These are phyloP conservation scores for Cladosporium colombiae DNA, from an alignment of 2,329 filamentous ascomycete genomes.

Conservation along the genomic window DNA sequence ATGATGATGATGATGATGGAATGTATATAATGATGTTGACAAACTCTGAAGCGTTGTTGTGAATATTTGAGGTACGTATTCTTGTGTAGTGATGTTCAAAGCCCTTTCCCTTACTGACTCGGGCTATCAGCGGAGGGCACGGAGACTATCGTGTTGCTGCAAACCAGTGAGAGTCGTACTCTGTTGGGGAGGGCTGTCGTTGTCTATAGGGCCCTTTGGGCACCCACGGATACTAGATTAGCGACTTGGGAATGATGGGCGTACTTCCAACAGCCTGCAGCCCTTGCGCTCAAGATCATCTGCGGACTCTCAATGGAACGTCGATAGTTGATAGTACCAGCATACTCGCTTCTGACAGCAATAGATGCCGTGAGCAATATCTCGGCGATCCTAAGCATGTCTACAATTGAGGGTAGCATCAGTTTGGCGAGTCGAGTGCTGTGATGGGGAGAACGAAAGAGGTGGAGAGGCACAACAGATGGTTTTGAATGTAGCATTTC, in stretches of 20 bases:
- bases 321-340: too few species aligned
- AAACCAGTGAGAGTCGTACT: background rate
- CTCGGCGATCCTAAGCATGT: too few species aligned
- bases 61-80: background rate
- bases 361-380: background rate
- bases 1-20: background rate
- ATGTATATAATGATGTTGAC: background rate
- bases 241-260: background rate
- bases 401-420: too few species aligned
- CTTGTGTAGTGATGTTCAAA: too few species aligned
- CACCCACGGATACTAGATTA: background rate
- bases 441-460: too few species aligned
- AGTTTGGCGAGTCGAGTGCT: too few species aligned
- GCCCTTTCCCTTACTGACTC: too few species aligned
- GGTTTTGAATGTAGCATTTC: slow-evolving; percentile 4
- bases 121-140: background rate
- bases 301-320: background rate
- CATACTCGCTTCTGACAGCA: background rate
- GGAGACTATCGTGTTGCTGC: background rate
- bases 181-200: background rate
- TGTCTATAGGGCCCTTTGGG: background rate
- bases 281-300: background rate
- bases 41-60: background rate
- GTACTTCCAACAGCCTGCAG: background rate
- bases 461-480: background rate